Percentiles rank a stretch among this genome's conserved stretches.
Evolutionary conservation across 73 alveolate genomes (phyloP).

Genomic region (Symbiodinium pilosum): DNA sequence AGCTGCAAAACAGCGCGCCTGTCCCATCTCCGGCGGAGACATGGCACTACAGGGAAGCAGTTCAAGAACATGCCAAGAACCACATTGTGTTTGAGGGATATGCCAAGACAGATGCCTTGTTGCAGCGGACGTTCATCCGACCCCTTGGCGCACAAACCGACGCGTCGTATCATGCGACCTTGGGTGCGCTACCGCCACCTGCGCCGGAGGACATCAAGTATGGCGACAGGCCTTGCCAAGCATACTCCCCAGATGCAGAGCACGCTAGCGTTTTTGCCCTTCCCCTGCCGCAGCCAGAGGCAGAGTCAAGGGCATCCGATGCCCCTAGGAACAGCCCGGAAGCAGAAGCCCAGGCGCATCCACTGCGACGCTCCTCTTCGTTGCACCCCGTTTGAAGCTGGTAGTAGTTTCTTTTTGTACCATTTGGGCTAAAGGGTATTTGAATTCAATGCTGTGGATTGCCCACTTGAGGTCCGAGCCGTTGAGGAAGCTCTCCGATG

Average conservation of each 20-base stretch:
- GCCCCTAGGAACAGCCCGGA: too few relatives aligned
- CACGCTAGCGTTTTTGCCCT: not conserved
- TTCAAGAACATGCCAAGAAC: not conserved
- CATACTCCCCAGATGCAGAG: not conserved
- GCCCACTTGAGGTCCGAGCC: not conserved
- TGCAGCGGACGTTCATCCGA: slow-evolving; percentile 38
- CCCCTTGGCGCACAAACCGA: not conserved
- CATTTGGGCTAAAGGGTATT: not conserved
- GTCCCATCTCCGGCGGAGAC: slow-evolving; percentile 23
- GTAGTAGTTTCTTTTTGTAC: not conserved
- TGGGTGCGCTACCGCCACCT: not conserved
- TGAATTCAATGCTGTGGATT: not conserved
- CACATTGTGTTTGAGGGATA: not conserved
- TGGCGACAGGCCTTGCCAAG: not conserved
- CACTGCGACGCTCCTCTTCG: not conserved
- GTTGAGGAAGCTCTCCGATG: not conserved
- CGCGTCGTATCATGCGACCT: not conserved
- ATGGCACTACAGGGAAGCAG: slow-evolving; percentile 47
- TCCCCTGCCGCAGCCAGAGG: not conserved
- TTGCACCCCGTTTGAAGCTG: too few relatives aligned
- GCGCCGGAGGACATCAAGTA: not conserved
- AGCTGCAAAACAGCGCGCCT: slow-evolving; percentile 86
- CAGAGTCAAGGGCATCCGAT: not conserved
- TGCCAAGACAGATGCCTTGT: slow-evolving; percentile 63
- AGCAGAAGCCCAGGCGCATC: not conserved